A percentile compares a stretch with the other conserved stretches of the same genome.
These are phyloP conservation scores for Papiliotrema fonsecae DNA, from an alignment of 1,284 basidiomycete genomes.

Conservation along the genomic window DNA sequence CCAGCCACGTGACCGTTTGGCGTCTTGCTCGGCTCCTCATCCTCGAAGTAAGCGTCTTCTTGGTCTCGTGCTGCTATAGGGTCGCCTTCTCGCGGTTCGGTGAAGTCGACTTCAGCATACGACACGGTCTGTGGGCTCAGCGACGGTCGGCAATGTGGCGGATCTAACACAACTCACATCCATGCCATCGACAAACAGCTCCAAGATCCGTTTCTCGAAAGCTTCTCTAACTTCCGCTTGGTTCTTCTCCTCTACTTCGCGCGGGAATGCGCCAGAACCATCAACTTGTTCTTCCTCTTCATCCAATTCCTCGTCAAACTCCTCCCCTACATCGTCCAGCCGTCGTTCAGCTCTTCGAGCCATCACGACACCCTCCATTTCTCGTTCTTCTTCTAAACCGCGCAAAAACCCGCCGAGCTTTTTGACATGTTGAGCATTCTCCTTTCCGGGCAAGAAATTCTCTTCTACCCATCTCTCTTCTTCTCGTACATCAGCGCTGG, in stretches of 20 bases:
- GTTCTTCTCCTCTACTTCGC: constrained; percentile 14
- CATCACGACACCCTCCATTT: constrained; percentile 30
- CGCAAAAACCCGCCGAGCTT: constrained; percentile 41
- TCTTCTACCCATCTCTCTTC: constrained; percentile 31
- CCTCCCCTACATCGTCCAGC: constrained; percentile 32
- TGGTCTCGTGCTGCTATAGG: constrained; percentile 33
- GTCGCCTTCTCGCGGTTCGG: constrained; percentile 31
- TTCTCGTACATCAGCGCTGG: constrained; percentile 17
- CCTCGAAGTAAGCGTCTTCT: constrained; percentile 45
- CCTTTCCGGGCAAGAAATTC: constrained; percentile 23
- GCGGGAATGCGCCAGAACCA: not conserved
- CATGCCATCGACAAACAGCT: constrained; percentile 45
- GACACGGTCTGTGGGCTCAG: constrained; percentile 33
- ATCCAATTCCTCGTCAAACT: constrained; percentile 40
- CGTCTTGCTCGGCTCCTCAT: constrained; percentile 35
- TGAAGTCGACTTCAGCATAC: constrained; percentile 42
- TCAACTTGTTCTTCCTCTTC: constrained; percentile 21
- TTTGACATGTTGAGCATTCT: constrained; percentile 32
- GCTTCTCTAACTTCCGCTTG: constrained; percentile 28
- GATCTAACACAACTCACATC: constrained; percentile 33
- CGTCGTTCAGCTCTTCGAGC: constrained; percentile 33
- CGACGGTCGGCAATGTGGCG: not conserved
- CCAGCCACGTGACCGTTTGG: constrained; percentile 15
- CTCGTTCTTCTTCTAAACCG: constrained; percentile 42
- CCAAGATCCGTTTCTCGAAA: constrained; percentile 41